Conservation (phyloP, 129 eudicot species). For the Chrysanthemum makinoi region DNA sequence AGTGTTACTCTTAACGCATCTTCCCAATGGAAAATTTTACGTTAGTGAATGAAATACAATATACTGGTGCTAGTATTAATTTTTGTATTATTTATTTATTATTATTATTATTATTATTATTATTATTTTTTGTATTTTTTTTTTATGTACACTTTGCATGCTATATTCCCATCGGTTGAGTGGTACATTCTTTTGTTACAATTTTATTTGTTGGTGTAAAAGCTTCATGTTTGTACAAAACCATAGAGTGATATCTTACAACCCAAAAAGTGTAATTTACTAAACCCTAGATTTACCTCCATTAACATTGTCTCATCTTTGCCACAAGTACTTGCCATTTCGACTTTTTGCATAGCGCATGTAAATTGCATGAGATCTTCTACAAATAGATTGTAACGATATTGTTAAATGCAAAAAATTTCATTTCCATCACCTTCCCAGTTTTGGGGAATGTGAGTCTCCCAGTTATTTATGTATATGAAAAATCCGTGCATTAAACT, state of each 20-base stretch:
- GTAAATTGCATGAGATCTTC: background rate
- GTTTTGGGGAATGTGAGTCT: background rate
- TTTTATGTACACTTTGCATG: background rate
- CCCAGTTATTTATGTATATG: background rate
- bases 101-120: too few relatives aligned
- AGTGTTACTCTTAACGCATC: too few relatives aligned
- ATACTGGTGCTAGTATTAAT: too few relatives aligned
- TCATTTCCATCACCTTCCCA: background rate
- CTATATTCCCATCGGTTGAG: background rate
- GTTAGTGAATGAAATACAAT: too few relatives aligned
- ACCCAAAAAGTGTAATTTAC: background rate
- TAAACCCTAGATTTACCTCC: background rate
- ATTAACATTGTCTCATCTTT: background rate
- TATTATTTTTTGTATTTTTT: too few relatives aligned
- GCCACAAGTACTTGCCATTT: background rate
- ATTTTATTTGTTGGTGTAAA: background rate
- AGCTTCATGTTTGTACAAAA: background rate
- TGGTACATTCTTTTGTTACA: background rate
- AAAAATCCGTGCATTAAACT: background rate
- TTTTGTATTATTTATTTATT: too few relatives aligned
- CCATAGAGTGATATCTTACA: background rate
- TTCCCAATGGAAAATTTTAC: too few relatives aligned
- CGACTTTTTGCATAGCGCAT: background rate
- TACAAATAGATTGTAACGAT: background rate
- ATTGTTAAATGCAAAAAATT: background rate